A percentile compares a stretch with the other conserved stretches of the same genome.
These are phyloP conservation scores for Dittrichia graveolens DNA, from an alignment of 129 eudicot genomes.

Conservation along the genomic window DNA sequence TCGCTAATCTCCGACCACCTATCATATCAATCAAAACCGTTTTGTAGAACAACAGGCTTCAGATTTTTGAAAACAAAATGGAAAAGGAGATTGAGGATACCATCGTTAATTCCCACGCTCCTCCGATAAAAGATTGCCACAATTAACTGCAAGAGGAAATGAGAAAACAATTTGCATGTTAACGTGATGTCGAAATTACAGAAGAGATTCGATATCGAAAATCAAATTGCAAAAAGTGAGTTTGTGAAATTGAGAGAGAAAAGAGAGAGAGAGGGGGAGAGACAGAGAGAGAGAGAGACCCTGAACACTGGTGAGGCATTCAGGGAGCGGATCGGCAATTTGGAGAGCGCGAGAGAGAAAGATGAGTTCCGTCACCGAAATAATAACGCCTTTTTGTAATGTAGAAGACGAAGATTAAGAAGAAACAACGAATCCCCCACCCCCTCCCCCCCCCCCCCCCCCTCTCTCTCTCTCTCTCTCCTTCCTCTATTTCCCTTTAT, in stretches of 20 bases:
- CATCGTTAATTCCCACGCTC: slow-evolving; percentile 77
- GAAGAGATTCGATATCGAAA: not conserved
- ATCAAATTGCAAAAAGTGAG: not conserved
- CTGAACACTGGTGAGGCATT: slow-evolving; percentile 98
- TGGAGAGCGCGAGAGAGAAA: slow-evolving; percentile 75
- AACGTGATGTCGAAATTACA: not conserved
- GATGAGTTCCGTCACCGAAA: slow-evolving; percentile 46
- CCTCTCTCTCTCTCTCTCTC: slow-evolving; percentile 18
- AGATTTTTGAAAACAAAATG: not conserved
- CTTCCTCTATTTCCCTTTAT: slow-evolving; percentile 31
- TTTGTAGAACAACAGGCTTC: no score
- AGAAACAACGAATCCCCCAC: slow-evolving; percentile 30
- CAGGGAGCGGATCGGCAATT: slow-evolving; percentile 79
- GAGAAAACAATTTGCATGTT: slow-evolving; percentile 5
- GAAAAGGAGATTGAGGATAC: slow-evolving; percentile 25
- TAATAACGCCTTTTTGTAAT: slow-evolving; percentile 2
- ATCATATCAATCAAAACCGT: not conserved
- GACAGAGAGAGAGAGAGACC: slow-evolving; percentile 34
- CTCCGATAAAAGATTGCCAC: slow-evolving; percentile 68
- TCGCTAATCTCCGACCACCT: slow-evolving; percentile 88
- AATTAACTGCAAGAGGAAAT: slow-evolving; percentile 53
- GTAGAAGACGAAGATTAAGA: slow-evolving; percentile 30
- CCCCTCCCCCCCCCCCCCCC: no score
- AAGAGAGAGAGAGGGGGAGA: not conserved
- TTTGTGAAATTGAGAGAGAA: not conserved